Conservation (phyloP, 169 alveolate genomes). For the Cardiosporidium cionae region DNA sequence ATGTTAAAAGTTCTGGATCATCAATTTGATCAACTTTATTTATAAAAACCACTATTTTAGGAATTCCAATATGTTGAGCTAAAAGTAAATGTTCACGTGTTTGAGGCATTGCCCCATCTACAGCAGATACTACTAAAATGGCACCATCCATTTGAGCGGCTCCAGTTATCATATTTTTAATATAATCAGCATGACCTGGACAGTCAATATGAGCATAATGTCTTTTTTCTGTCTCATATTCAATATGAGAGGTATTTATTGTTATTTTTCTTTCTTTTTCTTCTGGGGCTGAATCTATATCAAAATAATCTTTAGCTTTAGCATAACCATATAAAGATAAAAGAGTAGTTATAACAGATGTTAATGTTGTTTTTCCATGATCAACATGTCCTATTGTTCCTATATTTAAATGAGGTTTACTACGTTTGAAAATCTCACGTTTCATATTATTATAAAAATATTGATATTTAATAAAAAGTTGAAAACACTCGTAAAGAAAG, state of each 20-base stretch:
- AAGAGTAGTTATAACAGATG: conserved; percentile 87
- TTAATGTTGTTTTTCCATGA: conserved; percentile 91
- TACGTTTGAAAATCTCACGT: conserved; percentile 41
- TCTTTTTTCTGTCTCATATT: conserved; percentile 52
- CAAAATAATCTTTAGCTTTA: conserved; percentile 46
- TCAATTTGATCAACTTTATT: conserved; percentile 84
- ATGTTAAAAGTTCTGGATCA: conserved; percentile 82
- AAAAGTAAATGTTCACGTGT: conserved; percentile 79
- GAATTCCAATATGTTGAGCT: conserved; percentile 62
- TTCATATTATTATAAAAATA: background rate
- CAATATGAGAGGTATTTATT: conserved; percentile 77
- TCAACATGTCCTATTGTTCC: conserved; percentile 96
- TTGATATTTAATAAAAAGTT: background rate
- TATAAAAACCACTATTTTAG: conserved; percentile 73
- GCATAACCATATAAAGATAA: conserved; percentile 42
- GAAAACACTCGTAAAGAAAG: conserved; percentile 19
- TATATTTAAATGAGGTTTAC: conserved; percentile 86
- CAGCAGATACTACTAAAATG: conserved; percentile 82
- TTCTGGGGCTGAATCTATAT: conserved; percentile 80
- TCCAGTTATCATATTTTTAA: conserved; percentile 90
- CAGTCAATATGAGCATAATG: conserved; percentile 74
- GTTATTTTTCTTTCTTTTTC: conserved; percentile 87
- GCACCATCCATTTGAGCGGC: conserved; percentile 90
- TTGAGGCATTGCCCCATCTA: conserved; percentile 77
- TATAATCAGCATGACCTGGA: conserved; percentile 95